Conservation (phyloP, 768 basidiomycete species). For the Mrakia blollopis region DNA sequence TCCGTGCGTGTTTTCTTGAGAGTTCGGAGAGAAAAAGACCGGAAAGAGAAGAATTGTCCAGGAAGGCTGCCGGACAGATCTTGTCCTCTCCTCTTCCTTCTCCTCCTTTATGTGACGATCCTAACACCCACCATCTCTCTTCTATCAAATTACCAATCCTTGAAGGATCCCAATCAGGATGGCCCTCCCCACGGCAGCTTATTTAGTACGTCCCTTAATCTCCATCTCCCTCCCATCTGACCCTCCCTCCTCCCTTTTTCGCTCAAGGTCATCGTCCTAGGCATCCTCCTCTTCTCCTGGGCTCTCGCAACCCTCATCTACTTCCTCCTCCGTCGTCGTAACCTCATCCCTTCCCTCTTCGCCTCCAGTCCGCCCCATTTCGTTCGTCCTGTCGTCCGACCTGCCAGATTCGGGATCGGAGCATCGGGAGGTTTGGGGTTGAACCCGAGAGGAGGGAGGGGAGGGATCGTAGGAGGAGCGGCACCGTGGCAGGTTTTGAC, state of each 20-base stretch:
- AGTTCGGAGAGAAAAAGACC: too few relatives aligned
- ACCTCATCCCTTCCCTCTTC: not conserved
- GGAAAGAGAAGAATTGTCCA: too few relatives aligned
- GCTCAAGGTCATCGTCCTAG: not conserved
- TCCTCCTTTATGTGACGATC: not conserved
- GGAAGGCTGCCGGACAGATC: too few relatives aligned
- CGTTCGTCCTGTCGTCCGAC: not conserved
- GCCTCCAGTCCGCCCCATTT: not conserved
- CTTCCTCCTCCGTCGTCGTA: not conserved
- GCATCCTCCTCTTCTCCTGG: not conserved
- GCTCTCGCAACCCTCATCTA: not conserved
- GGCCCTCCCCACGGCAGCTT: not conserved
- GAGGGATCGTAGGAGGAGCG: not conserved
- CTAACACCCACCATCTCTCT: not conserved
- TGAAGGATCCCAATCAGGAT: not conserved
- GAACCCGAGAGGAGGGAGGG: not conserved
- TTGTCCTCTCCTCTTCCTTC: too few relatives aligned
- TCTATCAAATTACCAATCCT: not conserved
- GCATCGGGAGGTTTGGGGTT: not conserved
- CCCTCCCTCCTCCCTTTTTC: not conserved
- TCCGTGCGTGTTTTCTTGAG: too few relatives aligned
- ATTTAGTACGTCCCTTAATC: not conserved
- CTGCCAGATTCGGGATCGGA: not conserved
- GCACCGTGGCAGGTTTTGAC: not conserved
- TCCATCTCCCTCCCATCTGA: not conserved